Percentiles rank a stretch among this genome's conserved stretches.
Evolutionary conservation across 2,329 filamentous ascomycete species (phyloP).

Genomic region (Alternaria panax): DNA sequence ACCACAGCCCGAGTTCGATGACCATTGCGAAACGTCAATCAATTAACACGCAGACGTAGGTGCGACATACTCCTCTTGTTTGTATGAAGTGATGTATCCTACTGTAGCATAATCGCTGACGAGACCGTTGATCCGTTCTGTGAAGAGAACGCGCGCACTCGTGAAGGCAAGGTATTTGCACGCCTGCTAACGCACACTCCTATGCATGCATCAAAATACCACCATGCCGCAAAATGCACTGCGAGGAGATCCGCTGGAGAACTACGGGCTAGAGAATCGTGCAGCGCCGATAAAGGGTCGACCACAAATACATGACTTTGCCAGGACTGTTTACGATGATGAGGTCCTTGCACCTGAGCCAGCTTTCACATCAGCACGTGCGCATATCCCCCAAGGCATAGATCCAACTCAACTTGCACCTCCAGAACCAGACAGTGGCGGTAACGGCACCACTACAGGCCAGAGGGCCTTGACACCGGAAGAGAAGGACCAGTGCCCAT

Average conservation of each 20-base stretch:
- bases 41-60: too few species aligned
- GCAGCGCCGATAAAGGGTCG: conserved; percentile 1
- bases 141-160: not conserved
- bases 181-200: not conserved
- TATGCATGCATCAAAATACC: too few species aligned
- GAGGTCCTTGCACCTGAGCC: rapidly evolving
- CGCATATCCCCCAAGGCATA: not conserved
- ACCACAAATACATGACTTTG: not conserved
- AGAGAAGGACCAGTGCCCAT: not conserved
- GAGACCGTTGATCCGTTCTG: not conserved
- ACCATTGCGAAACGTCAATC: too few species aligned
- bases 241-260: conserved; percentile 4
- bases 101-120: not conserved
- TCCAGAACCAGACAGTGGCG: not conserved
- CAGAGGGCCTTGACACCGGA: not conserved
- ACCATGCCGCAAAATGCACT: not conserved
- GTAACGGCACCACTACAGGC: not conserved
- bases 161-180: not conserved
- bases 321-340: conserved; percentile 1
- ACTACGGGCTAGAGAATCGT: conserved; percentile 6
- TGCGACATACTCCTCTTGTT: too few species aligned
- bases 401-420: not conserved
- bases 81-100: not conserved
- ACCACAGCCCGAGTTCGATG: too few species aligned
- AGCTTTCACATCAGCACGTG: not conserved